A percentile compares a stretch with the other conserved stretches of the same genome.
phyloP scores from a whole-genome alignment of 192 early-diverging fungal species.

The Phlyctochytrium bullatum region DNA sequence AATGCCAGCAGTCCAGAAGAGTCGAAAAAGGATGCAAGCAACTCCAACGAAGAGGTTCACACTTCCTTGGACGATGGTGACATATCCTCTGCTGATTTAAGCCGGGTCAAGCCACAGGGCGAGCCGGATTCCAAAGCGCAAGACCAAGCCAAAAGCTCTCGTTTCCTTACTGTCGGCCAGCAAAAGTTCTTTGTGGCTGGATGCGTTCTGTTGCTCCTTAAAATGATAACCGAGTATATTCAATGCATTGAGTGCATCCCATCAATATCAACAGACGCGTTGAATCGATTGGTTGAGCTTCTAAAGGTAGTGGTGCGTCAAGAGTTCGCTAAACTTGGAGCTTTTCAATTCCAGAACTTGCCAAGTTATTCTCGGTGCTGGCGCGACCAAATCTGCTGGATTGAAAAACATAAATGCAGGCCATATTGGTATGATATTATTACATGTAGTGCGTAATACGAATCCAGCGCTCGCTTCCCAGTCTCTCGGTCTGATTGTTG shows the following conservation, averaged over 20 bases:
- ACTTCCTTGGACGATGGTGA: slow-evolving; percentile 25
- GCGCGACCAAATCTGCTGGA: slow-evolving; percentile 95
- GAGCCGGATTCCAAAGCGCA: slow-evolving; percentile 11
- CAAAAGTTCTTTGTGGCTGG: slow-evolving; percentile 83
- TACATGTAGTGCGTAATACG: background rate
- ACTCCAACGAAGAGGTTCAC: slow-evolving; percentile 4
- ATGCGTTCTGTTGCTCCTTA: slow-evolving; percentile 83
- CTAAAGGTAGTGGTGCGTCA: slow-evolving; percentile 57
- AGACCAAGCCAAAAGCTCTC: slow-evolving; percentile 27
- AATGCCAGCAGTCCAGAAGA: slow-evolving; percentile 16
- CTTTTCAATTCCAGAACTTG: slow-evolving; percentile 93
- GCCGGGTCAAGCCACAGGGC: slow-evolving; percentile 12
- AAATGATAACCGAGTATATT: slow-evolving; percentile 90
- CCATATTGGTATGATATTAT: slow-evolving; percentile 68
- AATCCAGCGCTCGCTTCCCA: slow-evolving; percentile 82
- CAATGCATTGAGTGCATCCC: slow-evolving; percentile 79
- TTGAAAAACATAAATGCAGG: slow-evolving; percentile 96
- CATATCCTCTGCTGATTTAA: slow-evolving; percentile 14
- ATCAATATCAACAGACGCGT: slow-evolving; percentile 74
- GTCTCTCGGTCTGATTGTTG: slow-evolving; percentile 83
- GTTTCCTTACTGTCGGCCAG: slow-evolving; percentile 74
- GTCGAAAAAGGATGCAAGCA: too few relatives aligned
- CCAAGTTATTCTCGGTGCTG: slow-evolving; percentile 97
- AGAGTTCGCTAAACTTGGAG: slow-evolving; percentile 41
- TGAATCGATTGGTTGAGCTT: slow-evolving; percentile 85